Percentiles rank a stretch among this genome's conserved stretches.
These are phyloP conservation scores for Sinapis alba DNA, from an alignment of 441 rosid species.

Conservation along the genomic window DNA sequence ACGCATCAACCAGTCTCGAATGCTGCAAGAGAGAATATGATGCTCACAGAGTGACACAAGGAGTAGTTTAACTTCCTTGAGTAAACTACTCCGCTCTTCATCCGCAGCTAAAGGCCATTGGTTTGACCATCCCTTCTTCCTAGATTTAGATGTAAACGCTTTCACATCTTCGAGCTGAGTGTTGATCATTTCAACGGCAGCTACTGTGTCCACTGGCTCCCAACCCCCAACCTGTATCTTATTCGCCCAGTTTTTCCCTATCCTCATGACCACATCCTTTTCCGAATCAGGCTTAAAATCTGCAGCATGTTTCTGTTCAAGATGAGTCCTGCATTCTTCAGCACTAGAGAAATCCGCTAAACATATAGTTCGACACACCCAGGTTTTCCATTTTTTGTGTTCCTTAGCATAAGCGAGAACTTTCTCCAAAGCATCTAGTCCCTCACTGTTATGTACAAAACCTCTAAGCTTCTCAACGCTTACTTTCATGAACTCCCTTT, in stretches of 20 bases:
- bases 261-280: neutral
- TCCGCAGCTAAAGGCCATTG: conserved; percentile 23
- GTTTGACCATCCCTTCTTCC: conserved; percentile 14
- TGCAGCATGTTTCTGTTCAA: conserved; percentile 15
- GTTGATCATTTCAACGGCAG: conserved; percentile 17
- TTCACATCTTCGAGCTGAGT: neutral
- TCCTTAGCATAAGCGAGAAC: neutral
- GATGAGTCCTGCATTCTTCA: conserved; percentile 3
- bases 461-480: conserved; percentile 2
- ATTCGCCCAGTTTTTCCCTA: conserved; percentile 6
- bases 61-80: neutral
- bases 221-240: conserved; percentile 1
- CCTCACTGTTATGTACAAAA: neutral
- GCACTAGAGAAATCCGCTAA: neutral
- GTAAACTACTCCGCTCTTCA: conserved; percentile 14
- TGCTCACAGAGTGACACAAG: neutral
- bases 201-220: conserved; percentile 24
- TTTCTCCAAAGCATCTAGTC: neutral
- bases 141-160: conserved; percentile 1
- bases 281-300: neutral
- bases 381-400: neutral
- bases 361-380: conserved; percentile 13
- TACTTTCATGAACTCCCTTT: conserved; percentile 19
- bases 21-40: conserved; percentile 10
- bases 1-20: conserved; percentile 14